These are phyloP conservation scores for Ensete ventricosum DNA, from an alignment of 176 grass and related monocot species.

Conservation along the genomic window DNA sequence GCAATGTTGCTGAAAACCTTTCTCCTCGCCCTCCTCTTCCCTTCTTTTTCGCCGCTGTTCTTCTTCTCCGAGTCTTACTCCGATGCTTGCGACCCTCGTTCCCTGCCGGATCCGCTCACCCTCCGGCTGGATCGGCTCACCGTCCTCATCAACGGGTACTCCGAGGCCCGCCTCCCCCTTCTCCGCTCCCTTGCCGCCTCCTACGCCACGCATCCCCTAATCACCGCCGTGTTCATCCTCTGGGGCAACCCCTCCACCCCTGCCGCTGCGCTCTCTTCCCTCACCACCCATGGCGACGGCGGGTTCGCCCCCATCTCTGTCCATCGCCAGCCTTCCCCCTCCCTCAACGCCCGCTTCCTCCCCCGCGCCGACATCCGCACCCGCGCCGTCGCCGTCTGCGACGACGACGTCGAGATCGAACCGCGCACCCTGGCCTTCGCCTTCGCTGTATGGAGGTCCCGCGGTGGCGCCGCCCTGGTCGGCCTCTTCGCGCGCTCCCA, in stretches of 20 bases:
- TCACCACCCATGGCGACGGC: slow-evolving; percentile 24
- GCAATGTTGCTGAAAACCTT: slow-evolving; percentile 3
- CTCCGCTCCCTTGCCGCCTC: slow-evolving; percentile 43
- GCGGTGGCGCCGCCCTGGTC: slow-evolving; percentile 19
- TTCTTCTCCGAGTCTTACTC: neutral
- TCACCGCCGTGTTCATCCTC: slow-evolving; percentile 46
- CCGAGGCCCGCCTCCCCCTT: slow-evolving; percentile 52
- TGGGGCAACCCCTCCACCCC: slow-evolving; percentile 70
- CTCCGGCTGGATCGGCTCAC: slow-evolving; percentile 62
- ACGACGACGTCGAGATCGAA: slow-evolving; percentile 58
- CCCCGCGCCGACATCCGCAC: slow-evolving; percentile 50
- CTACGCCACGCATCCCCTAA: slow-evolving; percentile 45
- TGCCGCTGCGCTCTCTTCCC: slow-evolving; percentile 6
- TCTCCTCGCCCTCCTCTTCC: slow-evolving; percentile 4
- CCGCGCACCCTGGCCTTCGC: slow-evolving; percentile 46
- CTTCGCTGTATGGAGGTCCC: slow-evolving; percentile 41
- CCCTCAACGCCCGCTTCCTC: slow-evolving; percentile 85
- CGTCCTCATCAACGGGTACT: slow-evolving; percentile 66
- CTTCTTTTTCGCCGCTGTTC: neutral
- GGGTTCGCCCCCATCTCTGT: slow-evolving; percentile 22
- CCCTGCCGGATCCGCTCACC: slow-evolving; percentile 13
- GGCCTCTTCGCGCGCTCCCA: slow-evolving; percentile 81
- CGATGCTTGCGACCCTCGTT: slow-evolving; percentile 23
- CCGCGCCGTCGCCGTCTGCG: slow-evolving; percentile 38
- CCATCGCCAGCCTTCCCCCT: slow-evolving; percentile 36